phyloP scores from a whole-genome alignment of 495 filamentous ascomycete species.

The Podospora conica region DNA sequence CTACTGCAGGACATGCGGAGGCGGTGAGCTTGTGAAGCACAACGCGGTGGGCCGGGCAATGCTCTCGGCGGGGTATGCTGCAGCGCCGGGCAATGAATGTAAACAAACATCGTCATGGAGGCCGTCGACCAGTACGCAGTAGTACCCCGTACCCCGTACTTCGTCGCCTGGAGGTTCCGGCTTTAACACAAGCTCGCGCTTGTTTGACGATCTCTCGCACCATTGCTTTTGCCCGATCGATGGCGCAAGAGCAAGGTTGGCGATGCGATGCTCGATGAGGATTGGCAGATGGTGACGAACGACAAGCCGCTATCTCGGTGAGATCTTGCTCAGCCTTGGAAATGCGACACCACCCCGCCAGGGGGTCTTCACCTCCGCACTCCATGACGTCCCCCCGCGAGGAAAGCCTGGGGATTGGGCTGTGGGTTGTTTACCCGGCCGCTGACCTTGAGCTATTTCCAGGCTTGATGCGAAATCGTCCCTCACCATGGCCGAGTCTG shows the following conservation, averaged over 20 bases:
- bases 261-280: background rate
- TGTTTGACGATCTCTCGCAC: background rate
- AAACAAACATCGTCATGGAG: conserved; percentile 20
- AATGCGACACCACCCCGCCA: background rate
- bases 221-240: conserved; percentile 3
- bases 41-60: background rate
- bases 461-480: background rate
- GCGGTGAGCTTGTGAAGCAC: conserved; percentile 4
- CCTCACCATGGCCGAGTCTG: background rate
- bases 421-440: background rate
- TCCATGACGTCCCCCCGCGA: conserved; percentile 2
- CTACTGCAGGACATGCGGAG: background rate
- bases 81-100: conserved; percentile 9
- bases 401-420: background rate
- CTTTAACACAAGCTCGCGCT: background rate
- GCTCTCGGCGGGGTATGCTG: background rate
- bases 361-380: background rate
- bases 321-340: conserved; percentile 7
- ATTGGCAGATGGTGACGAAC: conserved; percentile 2
- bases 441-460: background rate
- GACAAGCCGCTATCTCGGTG: conserved; percentile 3
- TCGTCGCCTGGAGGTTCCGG: background rate
- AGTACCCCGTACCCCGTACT: too few relatives aligned
- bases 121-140: background rate
- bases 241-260: conserved; percentile 3